Percentiles rank a stretch among this genome's conserved stretches.
These are phyloP conservation scores for Talaromyces sp. DNA, from an alignment of 2,329 filamentous ascomycete genomes.

Conservation along the genomic window DNA sequence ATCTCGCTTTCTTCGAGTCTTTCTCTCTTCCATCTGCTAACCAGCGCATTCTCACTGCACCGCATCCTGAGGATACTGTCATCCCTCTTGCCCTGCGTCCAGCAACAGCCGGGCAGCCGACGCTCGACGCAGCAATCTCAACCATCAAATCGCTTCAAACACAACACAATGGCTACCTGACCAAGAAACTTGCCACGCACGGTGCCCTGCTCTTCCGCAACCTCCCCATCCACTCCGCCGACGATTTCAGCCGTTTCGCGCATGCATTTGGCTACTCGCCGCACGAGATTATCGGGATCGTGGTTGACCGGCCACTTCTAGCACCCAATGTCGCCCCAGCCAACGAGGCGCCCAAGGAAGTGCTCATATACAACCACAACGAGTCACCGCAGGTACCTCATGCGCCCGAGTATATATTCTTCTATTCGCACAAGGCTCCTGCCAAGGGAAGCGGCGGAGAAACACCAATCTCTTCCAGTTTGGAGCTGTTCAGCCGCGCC, in stretches of 20 bases:
- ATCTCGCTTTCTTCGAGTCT: constrained; percentile 25
- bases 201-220: constrained; percentile 44
- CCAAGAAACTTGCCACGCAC: constrained; percentile 38
- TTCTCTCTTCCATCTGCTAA: constrained; percentile 38
- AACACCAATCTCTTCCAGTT: constrained; percentile 43
- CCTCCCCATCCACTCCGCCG: constrained; percentile 40
- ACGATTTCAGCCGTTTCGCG: constrained; percentile 45
- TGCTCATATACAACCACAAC: constrained; percentile 47
- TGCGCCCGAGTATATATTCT: constrained; percentile 48
- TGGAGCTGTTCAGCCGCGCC: constrained; percentile 42
- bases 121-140: constrained; percentile 29
- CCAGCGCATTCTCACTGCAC: constrained; percentile 34
- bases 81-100: constrained; percentile 37
- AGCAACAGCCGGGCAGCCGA: constrained; percentile 7
- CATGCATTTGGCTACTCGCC: constrained; percentile 45
- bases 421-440: constrained; percentile 36
- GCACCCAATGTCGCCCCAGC: constrained; percentile 43
- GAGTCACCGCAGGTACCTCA: constrained; percentile 48
- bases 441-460: constrained; percentile 28
- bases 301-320: constrained; percentile 40
- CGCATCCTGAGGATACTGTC: constrained; percentile 32
- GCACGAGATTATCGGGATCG: constrained; percentile 48
- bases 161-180: constrained; percentile 26
- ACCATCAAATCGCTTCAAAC: constrained; percentile 26
- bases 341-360: constrained; percentile 44